Evolutionary conservation across 495 filamentous ascomycete genomes (phyloP).

Genomic region (Hypoxylon trugodes): DNA sequence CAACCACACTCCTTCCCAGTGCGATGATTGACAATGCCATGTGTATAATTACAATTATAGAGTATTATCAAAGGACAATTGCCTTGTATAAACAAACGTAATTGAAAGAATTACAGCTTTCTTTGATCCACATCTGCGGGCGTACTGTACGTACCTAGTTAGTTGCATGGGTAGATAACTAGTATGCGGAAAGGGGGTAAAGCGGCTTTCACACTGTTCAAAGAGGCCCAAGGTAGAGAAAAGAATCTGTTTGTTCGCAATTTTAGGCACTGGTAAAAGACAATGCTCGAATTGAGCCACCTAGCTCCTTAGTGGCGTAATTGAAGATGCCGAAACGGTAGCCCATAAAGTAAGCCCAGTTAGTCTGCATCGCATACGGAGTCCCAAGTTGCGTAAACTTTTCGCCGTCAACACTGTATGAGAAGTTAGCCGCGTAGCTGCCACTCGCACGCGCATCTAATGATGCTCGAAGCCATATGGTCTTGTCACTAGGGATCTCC

Average conservation of each 20-base stretch:
- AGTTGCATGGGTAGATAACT: too few relatives aligned
- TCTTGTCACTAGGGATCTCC: constrained; percentile 26
- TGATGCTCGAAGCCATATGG: constrained; percentile 52
- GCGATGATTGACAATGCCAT: too few relatives aligned
- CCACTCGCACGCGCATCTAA: constrained; percentile 30
- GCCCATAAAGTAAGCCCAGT: constrained; percentile 62
- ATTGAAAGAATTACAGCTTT: too few relatives aligned
- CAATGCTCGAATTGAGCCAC: constrained; percentile 51
- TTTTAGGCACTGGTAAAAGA: constrained; percentile 16
- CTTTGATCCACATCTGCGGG: too few relatives aligned
- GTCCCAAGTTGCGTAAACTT: constrained; percentile 55
- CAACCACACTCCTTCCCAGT: too few relatives aligned
- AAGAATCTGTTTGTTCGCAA: neutral
- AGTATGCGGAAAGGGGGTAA: too few relatives aligned
- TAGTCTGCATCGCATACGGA: constrained; percentile 52
- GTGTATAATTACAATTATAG: too few relatives aligned
- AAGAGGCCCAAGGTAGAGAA: too few relatives aligned
- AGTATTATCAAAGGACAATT: too few relatives aligned
- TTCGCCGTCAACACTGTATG: constrained; percentile 61
- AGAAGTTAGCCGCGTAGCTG: constrained; percentile 49
- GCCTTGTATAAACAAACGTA: too few relatives aligned
- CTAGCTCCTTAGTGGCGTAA: constrained; percentile 61
- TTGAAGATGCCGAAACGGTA: constrained; percentile 68
- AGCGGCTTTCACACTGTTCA: too few relatives aligned
- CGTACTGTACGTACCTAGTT: too few relatives aligned